Evolutionary conservation across 2,329 filamentous ascomycete genomes (phyloP).

Genomic region (Ploettnerulaceae sp.): DNA sequence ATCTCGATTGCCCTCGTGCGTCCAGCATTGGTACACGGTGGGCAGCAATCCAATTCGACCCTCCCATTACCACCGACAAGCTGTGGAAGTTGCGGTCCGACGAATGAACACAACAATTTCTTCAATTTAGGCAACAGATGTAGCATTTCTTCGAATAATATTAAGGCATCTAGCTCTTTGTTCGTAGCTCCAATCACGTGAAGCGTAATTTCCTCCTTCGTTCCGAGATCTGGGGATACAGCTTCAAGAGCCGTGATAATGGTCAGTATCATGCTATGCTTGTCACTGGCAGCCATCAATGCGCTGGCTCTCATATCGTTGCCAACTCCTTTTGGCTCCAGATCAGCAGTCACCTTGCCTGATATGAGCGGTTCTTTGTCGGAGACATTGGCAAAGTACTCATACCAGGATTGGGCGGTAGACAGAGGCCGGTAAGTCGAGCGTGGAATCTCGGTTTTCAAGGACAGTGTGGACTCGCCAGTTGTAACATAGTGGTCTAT

Average conservation of each 20-base stretch:
- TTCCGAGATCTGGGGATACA: conserved; percentile 8
- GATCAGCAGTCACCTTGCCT: conserved; percentile 1
- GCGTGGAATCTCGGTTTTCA: conserved; percentile 13
- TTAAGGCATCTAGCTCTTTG: conserved; percentile 13
- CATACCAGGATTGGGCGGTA: conserved; percentile 14
- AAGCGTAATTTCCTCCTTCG: conserved; percentile 7
- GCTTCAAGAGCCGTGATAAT: conserved; percentile 20
- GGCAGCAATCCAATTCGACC: conserved; percentile 16
- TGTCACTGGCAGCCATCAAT: conserved; percentile 11
- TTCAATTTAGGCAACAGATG: conserved; percentile 17
- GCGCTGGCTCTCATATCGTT: conserved; percentile 3
- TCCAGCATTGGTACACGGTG: conserved; percentile 5
- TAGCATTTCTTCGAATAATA: conserved; percentile 20
- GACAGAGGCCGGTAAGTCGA: conserved; percentile 16
- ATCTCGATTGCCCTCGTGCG: conserved; percentile 8
- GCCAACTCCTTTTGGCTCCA: not conserved
- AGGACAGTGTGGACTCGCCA: not conserved
- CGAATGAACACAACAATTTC: conserved; percentile 5
- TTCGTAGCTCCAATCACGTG: conserved; percentile 20
- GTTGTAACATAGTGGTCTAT: conserved; percentile 12
- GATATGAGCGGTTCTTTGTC: conserved; percentile 10
- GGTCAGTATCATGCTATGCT: conserved; percentile 17
- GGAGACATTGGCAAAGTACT: conserved; percentile 21
- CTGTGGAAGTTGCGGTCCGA: conserved; percentile 14
- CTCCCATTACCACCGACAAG: not conserved